Conservation (phyloP, 164 flowering plant species). For the Dillenia turbinata region DNA sequence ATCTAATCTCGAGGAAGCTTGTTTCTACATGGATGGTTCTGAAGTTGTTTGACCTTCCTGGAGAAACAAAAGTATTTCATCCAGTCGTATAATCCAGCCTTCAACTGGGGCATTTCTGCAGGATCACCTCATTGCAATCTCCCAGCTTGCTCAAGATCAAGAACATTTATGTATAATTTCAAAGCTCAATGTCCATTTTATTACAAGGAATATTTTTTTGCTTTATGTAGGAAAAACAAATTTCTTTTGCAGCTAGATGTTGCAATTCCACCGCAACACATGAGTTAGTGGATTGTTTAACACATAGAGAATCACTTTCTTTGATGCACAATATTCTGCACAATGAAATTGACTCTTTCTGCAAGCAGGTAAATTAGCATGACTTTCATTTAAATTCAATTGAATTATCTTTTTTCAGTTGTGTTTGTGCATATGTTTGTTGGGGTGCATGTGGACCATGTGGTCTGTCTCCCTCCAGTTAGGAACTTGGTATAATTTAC, state of each 20-base stretch:
- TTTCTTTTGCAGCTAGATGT: slow-evolving; percentile 71
- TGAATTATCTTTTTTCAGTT: background rate
- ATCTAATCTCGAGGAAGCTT: slow-evolving; percentile 52
- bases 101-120: slow-evolving; percentile 72
- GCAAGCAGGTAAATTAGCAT: slow-evolving; percentile 55
- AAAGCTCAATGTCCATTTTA: background rate
- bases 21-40: slow-evolving; percentile 61
- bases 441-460: slow-evolving; percentile 70
- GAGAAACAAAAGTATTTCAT: slow-evolving; percentile 65
- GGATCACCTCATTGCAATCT: slow-evolving; percentile 77
- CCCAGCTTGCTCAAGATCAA: slow-evolving; percentile 82
- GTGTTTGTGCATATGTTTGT: no score
- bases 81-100: slow-evolving; percentile 66
- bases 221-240: slow-evolving; percentile 4
- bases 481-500: slow-evolving; percentile 68
- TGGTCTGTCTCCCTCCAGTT: slow-evolving; percentile 96
- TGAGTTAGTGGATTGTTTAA: slow-evolving; percentile 44
- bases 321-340: slow-evolving; percentile 71
- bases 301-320: slow-evolving; percentile 45
- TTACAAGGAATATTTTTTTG: background rate
- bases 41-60: slow-evolving; percentile 94
- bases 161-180: slow-evolving; percentile 68
- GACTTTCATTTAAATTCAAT: background rate
- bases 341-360: slow-evolving; percentile 86
- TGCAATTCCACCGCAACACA: slow-evolving; percentile 76